Percentiles rank a stretch among this genome's conserved stretches.
phyloP scores from a whole-genome alignment of 192 early-diverging fungal genomes.

The Backusella circina region DNA sequence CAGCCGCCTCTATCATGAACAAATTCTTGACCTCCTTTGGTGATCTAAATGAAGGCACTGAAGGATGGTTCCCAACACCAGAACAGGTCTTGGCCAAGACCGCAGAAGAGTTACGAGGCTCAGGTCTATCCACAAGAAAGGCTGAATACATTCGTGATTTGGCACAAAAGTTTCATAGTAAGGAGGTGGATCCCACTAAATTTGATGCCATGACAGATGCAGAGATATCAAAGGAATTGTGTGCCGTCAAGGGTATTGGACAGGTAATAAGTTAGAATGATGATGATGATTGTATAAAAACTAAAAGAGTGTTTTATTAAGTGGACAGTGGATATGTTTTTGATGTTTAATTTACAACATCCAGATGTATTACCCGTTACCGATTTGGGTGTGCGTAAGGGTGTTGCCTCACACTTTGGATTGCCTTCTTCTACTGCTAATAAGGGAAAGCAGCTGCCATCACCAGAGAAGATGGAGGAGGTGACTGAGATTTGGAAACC shows the following conservation, averaged over 20 bases:
- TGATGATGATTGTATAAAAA: neutral
- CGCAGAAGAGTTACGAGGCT: conserved; percentile 24
- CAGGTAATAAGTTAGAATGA: conserved; percentile 28
- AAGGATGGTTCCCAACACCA: conserved; percentile 50
- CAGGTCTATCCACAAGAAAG: conserved; percentile 48
- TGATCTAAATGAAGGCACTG: neutral
- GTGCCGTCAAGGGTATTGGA: conserved; percentile 64
- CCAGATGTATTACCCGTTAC: conserved; percentile 67
- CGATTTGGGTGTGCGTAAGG: conserved; percentile 63
- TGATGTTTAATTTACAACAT: conserved; percentile 65
- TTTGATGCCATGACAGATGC: conserved; percentile 53
- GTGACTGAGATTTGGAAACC: conserved; percentile 60
- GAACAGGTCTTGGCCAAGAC: conserved; percentile 34
- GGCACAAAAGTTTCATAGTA: conserved; percentile 54
- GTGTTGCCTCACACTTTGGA: conserved; percentile 60
- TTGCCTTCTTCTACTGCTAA: conserved; percentile 4
- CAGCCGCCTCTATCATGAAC: conserved; percentile 54
- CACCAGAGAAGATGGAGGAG: conserved; percentile 46
- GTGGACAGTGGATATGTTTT: conserved; percentile 70
- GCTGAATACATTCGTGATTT: conserved; percentile 64
- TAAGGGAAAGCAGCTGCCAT: conserved; percentile 14
- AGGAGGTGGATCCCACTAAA: conserved; percentile 40
- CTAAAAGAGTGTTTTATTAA: no score
- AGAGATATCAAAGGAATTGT: conserved; percentile 47
- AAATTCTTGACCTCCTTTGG: conserved; percentile 53